Conservation (phyloP, 306 rosid genomes). For the Prunus padus region DNA sequence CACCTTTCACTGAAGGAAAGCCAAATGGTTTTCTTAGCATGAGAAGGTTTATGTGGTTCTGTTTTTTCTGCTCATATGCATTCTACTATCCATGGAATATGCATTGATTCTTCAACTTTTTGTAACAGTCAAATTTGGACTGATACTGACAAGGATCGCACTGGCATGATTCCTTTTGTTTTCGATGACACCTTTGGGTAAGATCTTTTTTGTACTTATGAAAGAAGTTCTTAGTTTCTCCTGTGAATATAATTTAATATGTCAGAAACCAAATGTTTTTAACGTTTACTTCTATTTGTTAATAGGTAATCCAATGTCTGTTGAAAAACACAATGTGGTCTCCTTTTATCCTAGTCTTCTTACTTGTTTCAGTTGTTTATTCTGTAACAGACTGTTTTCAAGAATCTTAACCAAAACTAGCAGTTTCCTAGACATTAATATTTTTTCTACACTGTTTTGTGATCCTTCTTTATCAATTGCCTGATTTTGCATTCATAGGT, state of each 20-base stretch:
- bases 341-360: background rate
- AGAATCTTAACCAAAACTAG: background rate
- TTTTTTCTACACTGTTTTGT: background rate
- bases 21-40: slow-evolving; percentile 91
- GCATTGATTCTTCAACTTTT: slow-evolving; percentile 25
- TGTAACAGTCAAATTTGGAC: slow-evolving; percentile 87
- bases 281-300: background rate
- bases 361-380: background rate
- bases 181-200: slow-evolving; percentile 90
- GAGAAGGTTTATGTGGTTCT: slow-evolving; percentile 65
- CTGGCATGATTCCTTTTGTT: slow-evolving; percentile 98
- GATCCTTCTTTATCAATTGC: background rate
- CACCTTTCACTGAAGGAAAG: slow-evolving; percentile 94
- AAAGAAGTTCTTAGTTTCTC: background rate
- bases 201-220: slow-evolving; percentile 4
- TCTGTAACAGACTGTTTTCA: background rate
- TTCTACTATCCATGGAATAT: slow-evolving; percentile 5
- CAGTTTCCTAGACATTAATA: background rate
- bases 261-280: background rate
- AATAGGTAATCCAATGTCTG: background rate
- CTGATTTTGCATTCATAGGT: background rate
- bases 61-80: slow-evolving; percentile 12
- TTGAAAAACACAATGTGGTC: background rate
- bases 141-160: slow-evolving; percentile 79
- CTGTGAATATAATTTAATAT: background rate